Base-by-base conservation (phyloP, 2,329 filamentous ascomycete genomes). In the Monosporascus sp. region DNA sequence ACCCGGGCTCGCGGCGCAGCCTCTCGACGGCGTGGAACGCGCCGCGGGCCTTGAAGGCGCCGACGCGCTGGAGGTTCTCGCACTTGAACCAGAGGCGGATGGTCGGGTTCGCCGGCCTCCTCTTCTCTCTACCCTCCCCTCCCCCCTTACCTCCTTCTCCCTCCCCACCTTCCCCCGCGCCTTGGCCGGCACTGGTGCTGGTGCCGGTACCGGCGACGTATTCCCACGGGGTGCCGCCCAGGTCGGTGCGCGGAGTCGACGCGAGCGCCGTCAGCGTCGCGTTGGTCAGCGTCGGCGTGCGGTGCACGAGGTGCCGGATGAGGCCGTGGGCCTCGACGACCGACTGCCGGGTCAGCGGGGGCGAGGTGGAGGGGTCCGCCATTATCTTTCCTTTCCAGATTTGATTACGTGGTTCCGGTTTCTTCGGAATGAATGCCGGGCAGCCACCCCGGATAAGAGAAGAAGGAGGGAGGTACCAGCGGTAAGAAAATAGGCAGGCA, bases 51-150 rank as follows among this genome's bases (percentile, higher is more conserved):
- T 97, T 97, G 77, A 97, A 97, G 1, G 93, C 93, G 50, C 93
- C 94, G 52, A 95, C 85, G 52, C 85, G 84, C 75, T 97, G 94
- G 54, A 90, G 76, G 70, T 97, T 97, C 77, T 97, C 93, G 71
- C 91, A 95, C 75, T 97, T 97, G 81, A 97, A 96, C 76, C 89
- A 94, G 50, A 97, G 78, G 14, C 84, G 78, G 40, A 96, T 74
- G 49, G 74, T 81, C 0, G 91, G 91, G 4, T 68, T 74, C 1
- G 87, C 82, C 0, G 85, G 79, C n/a, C 67, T 65, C 40, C 78
- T 73, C 6, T 78, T 80, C 76, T 55, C 2, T 31, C 22, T 17
- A 26, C n/a, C 31, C 76, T 55, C 2, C 37, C 22, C 19, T 24
- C n/a, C 31, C 22, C 38, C 24, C 5, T 41, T n/a, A 17, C 19